Conservation (phyloP, 2,329 filamentous ascomycete genomes). For the Xylaria polymorpha region DNA sequence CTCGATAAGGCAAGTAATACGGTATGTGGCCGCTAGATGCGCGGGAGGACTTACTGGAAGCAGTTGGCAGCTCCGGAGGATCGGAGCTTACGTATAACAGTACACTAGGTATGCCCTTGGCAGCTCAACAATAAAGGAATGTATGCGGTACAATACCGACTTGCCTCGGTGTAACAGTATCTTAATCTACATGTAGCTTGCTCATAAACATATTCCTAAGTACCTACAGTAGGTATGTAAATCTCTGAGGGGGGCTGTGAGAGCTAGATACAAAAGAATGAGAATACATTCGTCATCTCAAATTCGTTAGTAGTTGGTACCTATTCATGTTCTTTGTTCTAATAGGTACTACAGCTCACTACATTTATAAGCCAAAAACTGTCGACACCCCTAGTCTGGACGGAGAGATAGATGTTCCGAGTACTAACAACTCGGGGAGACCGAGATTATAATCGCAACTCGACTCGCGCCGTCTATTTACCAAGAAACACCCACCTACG, state of each 20-base stretch:
- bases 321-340: background rate
- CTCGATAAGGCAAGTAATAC: background rate
- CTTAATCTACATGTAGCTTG: background rate
- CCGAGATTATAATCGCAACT: background rate
- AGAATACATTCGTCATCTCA: background rate
- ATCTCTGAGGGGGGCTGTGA: background rate
- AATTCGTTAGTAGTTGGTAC: background rate
- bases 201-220: background rate
- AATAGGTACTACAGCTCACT: background rate
- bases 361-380: slow-evolving; percentile 26
- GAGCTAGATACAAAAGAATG: background rate
- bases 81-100: background rate
- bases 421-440: background rate
- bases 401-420: slow-evolving; percentile 23
- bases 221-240: background rate
- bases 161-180: background rate
- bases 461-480: background rate
- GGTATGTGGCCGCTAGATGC: slow-evolving; percentile 1
- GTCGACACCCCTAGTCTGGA: background rate
- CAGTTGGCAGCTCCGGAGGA: slow-evolving; percentile 25
- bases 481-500: background rate
- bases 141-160: background rate
- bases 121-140: background rate
- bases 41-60: slow-evolving; percentile 30
- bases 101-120: background rate